These are phyloP conservation scores for Cladophialophora carrionii DNA, from an alignment of 2,329 filamentous ascomycete genomes.

Conservation along the genomic window DNA sequence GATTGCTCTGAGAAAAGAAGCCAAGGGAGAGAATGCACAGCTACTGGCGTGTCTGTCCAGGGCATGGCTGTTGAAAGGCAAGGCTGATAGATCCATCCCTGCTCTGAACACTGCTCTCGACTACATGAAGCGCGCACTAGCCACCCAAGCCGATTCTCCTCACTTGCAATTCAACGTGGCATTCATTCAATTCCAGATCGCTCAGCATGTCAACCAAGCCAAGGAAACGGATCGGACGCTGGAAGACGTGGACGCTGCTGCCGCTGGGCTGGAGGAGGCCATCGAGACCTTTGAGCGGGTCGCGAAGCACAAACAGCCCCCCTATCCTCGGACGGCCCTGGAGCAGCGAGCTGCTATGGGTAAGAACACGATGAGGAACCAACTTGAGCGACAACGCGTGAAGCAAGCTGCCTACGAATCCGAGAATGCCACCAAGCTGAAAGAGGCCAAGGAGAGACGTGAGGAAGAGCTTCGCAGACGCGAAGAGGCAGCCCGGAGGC, in stretches of 20 bases:
- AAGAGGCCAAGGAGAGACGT: slow-evolving; percentile 75
- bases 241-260: slow-evolving; percentile 78
- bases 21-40: slow-evolving; percentile 58
- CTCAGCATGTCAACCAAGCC: slow-evolving; percentile 74
- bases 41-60: slow-evolving; percentile 85
- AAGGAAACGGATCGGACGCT: slow-evolving; percentile 76
- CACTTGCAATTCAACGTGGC: slow-evolving; percentile 98
- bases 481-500: slow-evolving; percentile 73
- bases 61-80: slow-evolving; percentile 81
- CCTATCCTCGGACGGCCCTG: slow-evolving; percentile 86
- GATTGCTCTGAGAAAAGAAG: slow-evolving; percentile 74
- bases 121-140: slow-evolving; percentile 69
- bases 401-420: slow-evolving; percentile 90
- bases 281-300: slow-evolving; percentile 70
- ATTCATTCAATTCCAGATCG: slow-evolving; percentile 94
- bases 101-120: slow-evolving; percentile 67
- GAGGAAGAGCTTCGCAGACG: slow-evolving; percentile 77
- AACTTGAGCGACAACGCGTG: slow-evolving; percentile 82
- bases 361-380: slow-evolving; percentile 88
- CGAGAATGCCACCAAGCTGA: slow-evolving; percentile 85
- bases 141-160: slow-evolving; percentile 77
- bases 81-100: slow-evolving; percentile 65
- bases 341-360: slow-evolving; percentile 98
- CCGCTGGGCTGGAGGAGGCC: slow-evolving; percentile 78
- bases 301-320: slow-evolving; percentile 67